These are phyloP conservation scores for Fusarium buxicola DNA, from an alignment of 2,329 filamentous ascomycete genomes.

Conservation along the genomic window DNA sequence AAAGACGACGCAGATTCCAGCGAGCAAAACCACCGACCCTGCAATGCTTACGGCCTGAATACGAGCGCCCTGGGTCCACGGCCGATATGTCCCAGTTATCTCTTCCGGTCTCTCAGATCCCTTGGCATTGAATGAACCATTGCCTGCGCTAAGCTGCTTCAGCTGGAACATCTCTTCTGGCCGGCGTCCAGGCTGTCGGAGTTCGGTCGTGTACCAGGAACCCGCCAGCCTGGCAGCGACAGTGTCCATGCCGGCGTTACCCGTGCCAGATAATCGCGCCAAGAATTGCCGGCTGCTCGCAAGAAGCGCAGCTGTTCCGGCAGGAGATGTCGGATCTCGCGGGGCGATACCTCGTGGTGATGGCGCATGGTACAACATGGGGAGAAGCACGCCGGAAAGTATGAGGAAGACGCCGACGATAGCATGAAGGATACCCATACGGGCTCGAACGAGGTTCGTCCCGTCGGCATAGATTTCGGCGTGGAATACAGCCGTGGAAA, in stretches of 20 bases:
- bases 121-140: slow-evolving; percentile 23
- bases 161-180: slow-evolving; percentile 44
- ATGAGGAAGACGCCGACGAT: slow-evolving; percentile 42
- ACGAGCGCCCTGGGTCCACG: slow-evolving; percentile 41
- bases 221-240: slow-evolving; percentile 41
- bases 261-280: slow-evolving; percentile 39
- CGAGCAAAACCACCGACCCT: slow-evolving; percentile 32
- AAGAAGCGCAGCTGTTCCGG: slow-evolving; percentile 43
- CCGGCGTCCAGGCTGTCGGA: slow-evolving; percentile 38
- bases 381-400: slow-evolving; percentile 31
- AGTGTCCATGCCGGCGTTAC: slow-evolving; percentile 38
- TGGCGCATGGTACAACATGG: slow-evolving; percentile 46
- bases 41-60: slow-evolving; percentile 29
- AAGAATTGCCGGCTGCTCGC: slow-evolving; percentile 43
- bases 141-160: slow-evolving; percentile 40
- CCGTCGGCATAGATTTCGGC: slow-evolving; percentile 36
- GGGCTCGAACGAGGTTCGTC: slow-evolving; percentile 31
- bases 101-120: slow-evolving; percentile 21
- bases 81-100: slow-evolving; percentile 37
- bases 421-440: slow-evolving; percentile 39
- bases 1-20: slow-evolving; percentile 39
- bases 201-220: slow-evolving; percentile 46
- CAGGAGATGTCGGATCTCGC: slow-evolving; percentile 45
- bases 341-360: slow-evolving; percentile 43
- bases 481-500: slow-evolving; percentile 45